Evolutionary conservation across 345 rosid species (phyloP).

Genomic region (Aquilaria yunnanensis): DNA sequence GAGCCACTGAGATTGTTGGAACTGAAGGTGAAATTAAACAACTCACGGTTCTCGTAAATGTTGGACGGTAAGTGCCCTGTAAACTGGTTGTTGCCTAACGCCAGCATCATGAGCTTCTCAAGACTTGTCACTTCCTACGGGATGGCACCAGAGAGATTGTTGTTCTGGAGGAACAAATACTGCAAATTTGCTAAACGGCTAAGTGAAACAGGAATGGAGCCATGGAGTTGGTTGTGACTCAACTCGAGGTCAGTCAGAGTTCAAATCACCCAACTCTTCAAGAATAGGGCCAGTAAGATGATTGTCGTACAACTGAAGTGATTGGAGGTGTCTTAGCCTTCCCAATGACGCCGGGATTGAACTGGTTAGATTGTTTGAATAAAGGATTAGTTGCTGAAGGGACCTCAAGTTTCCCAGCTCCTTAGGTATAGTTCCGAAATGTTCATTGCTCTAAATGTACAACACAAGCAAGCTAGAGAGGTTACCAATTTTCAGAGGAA

Average conservation of each 20-base stretch:
- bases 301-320: too few species aligned
- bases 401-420: conserved; percentile 7
- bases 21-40: neutral
- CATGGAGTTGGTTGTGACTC: conserved; percentile 18
- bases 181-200: neutral
- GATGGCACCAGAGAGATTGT: neutral
- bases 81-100: conserved; percentile 10
- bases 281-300: too few species aligned
- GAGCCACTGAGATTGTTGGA: neutral
- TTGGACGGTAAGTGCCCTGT: conserved; percentile 17
- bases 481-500: conserved; percentile 18
- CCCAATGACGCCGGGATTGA: too few species aligned
- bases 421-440: conserved; percentile 18
- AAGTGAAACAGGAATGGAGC: conserved; percentile 16
- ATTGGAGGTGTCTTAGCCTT: too few species aligned
- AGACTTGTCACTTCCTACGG: conserved; percentile 3
- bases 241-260: conserved; percentile 15
- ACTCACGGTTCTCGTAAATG: conserved; percentile 8
- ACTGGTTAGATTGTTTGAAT: too few species aligned
- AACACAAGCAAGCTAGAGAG: conserved; percentile 10
- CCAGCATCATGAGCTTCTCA: neutral
- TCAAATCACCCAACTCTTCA: too few species aligned
- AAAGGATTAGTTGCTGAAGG: too few species aligned
- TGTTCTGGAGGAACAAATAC: too few species aligned
- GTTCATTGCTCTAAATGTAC: conserved; percentile 9